Conservation (phyloP, 2,329 filamentous ascomycete genomes). For the Mycosphaerelloides madeirae region DNA sequence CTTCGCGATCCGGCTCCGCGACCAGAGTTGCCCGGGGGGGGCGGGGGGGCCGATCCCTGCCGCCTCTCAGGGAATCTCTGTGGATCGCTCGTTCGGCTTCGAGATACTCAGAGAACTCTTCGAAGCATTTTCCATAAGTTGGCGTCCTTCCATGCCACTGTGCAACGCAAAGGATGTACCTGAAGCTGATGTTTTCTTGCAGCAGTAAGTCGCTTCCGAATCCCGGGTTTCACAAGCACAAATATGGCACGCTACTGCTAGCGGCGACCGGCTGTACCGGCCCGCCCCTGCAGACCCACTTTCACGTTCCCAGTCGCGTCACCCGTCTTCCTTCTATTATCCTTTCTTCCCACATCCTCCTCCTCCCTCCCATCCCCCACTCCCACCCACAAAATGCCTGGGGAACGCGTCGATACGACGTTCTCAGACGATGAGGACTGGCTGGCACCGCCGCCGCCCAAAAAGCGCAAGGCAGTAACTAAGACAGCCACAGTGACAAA, state of each 20-base stretch:
- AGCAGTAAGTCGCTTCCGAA: slow-evolving; percentile 1
- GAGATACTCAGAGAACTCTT: too few relatives aligned
- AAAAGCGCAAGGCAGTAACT: background rate
- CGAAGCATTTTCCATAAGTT: too few relatives aligned
- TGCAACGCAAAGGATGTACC: too few relatives aligned
- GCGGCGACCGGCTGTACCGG: too few relatives aligned
- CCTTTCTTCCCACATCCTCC: background rate
- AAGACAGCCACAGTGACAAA: slow-evolving; percentile 19
- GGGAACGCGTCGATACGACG: background rate
- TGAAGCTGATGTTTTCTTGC: slow-evolving; percentile 1
- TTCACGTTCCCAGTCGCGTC: background rate
- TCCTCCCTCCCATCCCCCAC: background rate
- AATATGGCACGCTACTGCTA: background rate
- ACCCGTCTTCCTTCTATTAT: background rate
- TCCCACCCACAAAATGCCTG: too few relatives aligned
- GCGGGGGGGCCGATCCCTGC: too few relatives aligned
- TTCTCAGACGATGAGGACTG: slow-evolving; percentile 44
- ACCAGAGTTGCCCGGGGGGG: too few relatives aligned
- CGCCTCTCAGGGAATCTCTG: too few relatives aligned
- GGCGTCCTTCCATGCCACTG: too few relatives aligned
- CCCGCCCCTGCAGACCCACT: background rate
- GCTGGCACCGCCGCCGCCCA: background rate
- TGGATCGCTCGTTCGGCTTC: too few relatives aligned
- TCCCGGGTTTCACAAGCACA: background rate
- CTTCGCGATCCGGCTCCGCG: too few relatives aligned